Evolutionary conservation across 805 yeast species (phyloP).

Genomic region (Yamadazyma olivae): DNA sequence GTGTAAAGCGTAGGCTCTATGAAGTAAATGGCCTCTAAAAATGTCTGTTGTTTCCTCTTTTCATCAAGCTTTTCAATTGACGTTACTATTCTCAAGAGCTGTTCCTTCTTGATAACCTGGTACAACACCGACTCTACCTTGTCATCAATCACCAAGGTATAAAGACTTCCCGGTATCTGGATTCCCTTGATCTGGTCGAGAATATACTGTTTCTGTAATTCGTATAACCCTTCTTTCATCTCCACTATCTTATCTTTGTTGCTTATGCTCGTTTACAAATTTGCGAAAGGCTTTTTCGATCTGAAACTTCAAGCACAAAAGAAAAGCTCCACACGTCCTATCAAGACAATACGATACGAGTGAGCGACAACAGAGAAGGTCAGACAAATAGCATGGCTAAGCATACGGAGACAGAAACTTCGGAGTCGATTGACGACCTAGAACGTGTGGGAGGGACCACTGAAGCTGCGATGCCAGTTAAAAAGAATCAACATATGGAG

Average conservation of each 20-base stretch:
- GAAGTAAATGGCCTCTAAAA: slow-evolving; percentile 77
- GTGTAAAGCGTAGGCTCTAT: slow-evolving; percentile 67
- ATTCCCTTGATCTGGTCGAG: slow-evolving; percentile 27
- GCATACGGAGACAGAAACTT: background rate
- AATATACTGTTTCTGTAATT: slow-evolving; percentile 28
- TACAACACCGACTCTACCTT: slow-evolving; percentile 47
- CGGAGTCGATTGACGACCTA: too few relatives aligned
- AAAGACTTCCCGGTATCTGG: slow-evolving; percentile 28
- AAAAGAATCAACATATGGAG: slow-evolving; percentile 12
- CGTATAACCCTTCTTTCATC: too few relatives aligned
- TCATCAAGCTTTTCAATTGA: slow-evolving; percentile 65
- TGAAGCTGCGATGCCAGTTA: too few relatives aligned
- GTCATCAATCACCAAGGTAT: slow-evolving; percentile 53
- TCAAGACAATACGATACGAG: too few relatives aligned
- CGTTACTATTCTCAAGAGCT: slow-evolving; percentile 52
- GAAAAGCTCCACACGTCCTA: too few relatives aligned
- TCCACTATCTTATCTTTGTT: too few relatives aligned
- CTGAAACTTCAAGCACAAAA: too few relatives aligned
- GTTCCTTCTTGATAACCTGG: slow-evolving; percentile 46
- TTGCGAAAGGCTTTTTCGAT: too few relatives aligned
- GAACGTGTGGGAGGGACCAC: too few relatives aligned
- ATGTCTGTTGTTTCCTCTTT: slow-evolving; percentile 55
- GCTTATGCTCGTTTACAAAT: too few relatives aligned
- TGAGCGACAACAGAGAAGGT: too few relatives aligned
- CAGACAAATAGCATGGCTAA: too few relatives aligned